Evolutionary conservation across 2,329 filamentous ascomycete genomes (phyloP), one percentile per base, ranked within the genome.

Genomic region (Macroventuria anomochaeta): DNA sequence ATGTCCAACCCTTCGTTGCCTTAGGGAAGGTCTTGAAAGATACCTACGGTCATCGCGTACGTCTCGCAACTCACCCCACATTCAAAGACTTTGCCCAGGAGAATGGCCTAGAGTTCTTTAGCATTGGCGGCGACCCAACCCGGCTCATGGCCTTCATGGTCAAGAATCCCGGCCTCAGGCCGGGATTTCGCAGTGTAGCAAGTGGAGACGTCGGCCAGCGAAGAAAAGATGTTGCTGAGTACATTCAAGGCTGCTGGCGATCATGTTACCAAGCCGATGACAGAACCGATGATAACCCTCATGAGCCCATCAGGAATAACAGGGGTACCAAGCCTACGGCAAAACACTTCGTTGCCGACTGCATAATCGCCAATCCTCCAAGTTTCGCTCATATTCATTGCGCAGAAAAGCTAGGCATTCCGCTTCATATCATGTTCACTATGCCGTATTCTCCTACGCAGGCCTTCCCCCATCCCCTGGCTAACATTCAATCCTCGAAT

Each of bases 281-380:
- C 31, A 73, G 13, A 20, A 66, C 18, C 65, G 68, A 13, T 70
- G 64, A 55, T 71, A 66, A 66, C 49, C 52, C 3, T 63, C 64
- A 7, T 75, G 71, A 20, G 49, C 78, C 3, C 66, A 71, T 4
- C 17, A 18, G 17, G 10, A 20, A 17, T 12, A 28, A 21, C 13
- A 2, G 65, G 67, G 11, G 76, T 74, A 2, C 68, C 74, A 7
- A 62, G 74, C 15, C 48, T 31, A 5, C 20, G 46, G 1, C 44
- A 6, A 36, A 56, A n/a, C 89, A 89, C 1, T 96, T 96, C 67
- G 86, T 96, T 31, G 91, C 91, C 0, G 90, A 91, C 73, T 62
- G 59, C 88, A 91, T 91, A 61, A 90, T 91, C 62, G 88, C 89
- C 1, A 91, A 91, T 55, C 88, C 88, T 1, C 88, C 88, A 0